phyloP scores from a whole-genome alignment of 352 stramenopile species.

The Globisporangium polare region DNA sequence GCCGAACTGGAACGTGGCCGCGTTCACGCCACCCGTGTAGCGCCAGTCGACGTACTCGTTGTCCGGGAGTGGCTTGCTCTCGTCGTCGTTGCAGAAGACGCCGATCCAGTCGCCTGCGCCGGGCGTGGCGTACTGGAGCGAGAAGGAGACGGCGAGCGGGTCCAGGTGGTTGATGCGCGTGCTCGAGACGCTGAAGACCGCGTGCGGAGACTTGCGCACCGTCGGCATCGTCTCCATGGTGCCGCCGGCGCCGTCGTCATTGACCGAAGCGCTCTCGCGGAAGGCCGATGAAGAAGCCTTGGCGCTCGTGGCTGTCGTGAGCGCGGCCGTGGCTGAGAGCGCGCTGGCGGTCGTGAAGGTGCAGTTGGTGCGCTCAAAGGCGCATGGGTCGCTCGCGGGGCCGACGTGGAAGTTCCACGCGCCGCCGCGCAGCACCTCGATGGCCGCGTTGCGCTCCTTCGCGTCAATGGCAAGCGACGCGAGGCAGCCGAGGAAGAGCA shows the following conservation, averaged over 20 bases:
- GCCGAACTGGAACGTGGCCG: constrained; percentile 14
- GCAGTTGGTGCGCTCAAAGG: constrained; percentile 9
- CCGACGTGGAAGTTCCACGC: constrained; percentile 10
- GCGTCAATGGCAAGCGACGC: not conserved
- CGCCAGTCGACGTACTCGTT: constrained; percentile 17
- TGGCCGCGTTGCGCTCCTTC: constrained; percentile 3
- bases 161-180: constrained; percentile 15
- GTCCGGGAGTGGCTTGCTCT: constrained; percentile 5
- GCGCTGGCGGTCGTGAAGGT: not conserved
- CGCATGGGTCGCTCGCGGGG: constrained; percentile 5
- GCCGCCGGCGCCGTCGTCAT: not conserved
- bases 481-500: not conserved
- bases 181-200: constrained; percentile 11
- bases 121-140: constrained; percentile 11
- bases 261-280: not conserved
- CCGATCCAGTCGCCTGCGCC: constrained; percentile 12
- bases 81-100: constrained; percentile 17
- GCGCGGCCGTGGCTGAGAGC: not conserved
- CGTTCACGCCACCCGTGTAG: constrained; percentile 3
- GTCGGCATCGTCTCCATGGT: constrained; percentile 7
- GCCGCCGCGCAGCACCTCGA: constrained; percentile 10
- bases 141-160: constrained; percentile 11
- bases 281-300: not conserved
- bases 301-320: not conserved
- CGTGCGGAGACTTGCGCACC: constrained; percentile 10